A percentile compares a stretch with the other conserved stretches of the same genome.
Evolutionary conservation across 1,284 basidiomycete genomes (phyloP).

Genomic region (Schizophyllum commune): DNA sequence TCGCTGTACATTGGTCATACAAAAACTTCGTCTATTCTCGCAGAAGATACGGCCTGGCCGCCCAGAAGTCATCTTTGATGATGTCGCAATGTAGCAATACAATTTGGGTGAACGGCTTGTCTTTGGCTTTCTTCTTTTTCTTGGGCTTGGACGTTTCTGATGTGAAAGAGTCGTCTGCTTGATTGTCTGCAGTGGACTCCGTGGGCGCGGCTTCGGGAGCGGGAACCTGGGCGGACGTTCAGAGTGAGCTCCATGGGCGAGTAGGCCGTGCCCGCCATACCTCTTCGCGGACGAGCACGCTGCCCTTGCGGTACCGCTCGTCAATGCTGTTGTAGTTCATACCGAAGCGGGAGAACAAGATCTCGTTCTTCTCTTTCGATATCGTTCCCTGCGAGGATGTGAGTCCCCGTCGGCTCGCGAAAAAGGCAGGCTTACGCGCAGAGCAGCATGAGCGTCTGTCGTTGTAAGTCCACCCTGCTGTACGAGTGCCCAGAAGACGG

Average conservation of each 20-base stretch:
- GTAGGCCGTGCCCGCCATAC: constrained; percentile 16
- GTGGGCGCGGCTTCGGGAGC: not conserved
- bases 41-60: constrained; percentile 39
- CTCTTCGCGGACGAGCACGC: constrained; percentile 67
- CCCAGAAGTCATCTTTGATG: constrained; percentile 79
- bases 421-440: constrained; percentile 65
- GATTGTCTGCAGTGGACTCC: too few species aligned
- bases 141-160: not conserved
- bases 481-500: constrained; percentile 91
- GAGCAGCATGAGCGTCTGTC: constrained; percentile 74
- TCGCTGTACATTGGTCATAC: too few species aligned
- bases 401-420: too few species aligned
- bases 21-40: constrained; percentile 8
- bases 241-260: not conserved
- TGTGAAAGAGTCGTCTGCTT: not conserved
- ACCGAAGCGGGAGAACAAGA: constrained; percentile 73
- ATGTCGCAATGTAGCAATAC: constrained; percentile 75
- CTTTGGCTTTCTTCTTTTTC: constrained; percentile 9
- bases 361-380: constrained; percentile 87
- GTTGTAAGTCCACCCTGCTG: constrained; percentile 71
- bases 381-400: constrained; percentile 89
- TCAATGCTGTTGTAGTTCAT: constrained; percentile 86
- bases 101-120: constrained; percentile 30
- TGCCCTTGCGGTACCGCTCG: constrained; percentile 80
- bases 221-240: not conserved